Conservation (phyloP, 805 yeast genomes). For the Pichia insulana region DNA sequence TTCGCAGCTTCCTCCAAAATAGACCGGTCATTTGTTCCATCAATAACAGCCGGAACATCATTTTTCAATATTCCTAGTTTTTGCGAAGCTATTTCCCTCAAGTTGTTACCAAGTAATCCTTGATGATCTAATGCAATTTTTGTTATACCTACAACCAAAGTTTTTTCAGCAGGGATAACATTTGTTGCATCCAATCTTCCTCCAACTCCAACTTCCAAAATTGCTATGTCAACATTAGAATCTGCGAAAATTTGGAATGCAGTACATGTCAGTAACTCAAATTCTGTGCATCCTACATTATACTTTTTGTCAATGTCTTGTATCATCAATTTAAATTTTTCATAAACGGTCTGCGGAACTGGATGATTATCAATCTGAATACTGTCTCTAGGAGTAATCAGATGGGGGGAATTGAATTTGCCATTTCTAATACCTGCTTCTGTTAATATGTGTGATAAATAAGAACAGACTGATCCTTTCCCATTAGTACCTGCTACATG, state of each 20-base stretch:
- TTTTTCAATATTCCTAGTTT: conserved; percentile 81
- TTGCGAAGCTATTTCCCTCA: conserved; percentile 59
- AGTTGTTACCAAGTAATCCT: conserved; percentile 56
- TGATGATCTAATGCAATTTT: conserved; percentile 87
- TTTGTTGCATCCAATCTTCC: conserved; percentile 88
- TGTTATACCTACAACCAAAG: conserved; percentile 63
- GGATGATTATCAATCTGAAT: conserved; percentile 57
- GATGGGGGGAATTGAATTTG: conserved; percentile 83
- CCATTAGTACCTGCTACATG: conserved; percentile 98
- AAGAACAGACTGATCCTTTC: conserved; percentile 87
- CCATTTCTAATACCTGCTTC: conserved; percentile 49
- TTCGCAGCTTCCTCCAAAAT: conserved; percentile 40
- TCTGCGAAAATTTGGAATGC: conserved; percentile 70
- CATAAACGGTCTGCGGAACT: conserved; percentile 39
- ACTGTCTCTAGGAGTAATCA: conserved; percentile 65
- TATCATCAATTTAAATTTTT: conserved; percentile 35
- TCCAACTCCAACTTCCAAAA: conserved; percentile 92
- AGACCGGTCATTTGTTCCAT: conserved; percentile 49
- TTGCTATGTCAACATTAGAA: conserved; percentile 58
- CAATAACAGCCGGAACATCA: conserved; percentile 57
- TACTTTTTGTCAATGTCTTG: conserved; percentile 30
- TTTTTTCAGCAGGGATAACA: conserved; percentile 38
- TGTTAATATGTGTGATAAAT: conserved; percentile 56
- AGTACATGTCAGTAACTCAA: conserved; percentile 76
- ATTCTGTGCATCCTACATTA: conserved; percentile 69